These are phyloP conservation scores for Apostasia shenzhenica DNA, from an alignment of 106 monocot species.

Conservation along the genomic window DNA sequence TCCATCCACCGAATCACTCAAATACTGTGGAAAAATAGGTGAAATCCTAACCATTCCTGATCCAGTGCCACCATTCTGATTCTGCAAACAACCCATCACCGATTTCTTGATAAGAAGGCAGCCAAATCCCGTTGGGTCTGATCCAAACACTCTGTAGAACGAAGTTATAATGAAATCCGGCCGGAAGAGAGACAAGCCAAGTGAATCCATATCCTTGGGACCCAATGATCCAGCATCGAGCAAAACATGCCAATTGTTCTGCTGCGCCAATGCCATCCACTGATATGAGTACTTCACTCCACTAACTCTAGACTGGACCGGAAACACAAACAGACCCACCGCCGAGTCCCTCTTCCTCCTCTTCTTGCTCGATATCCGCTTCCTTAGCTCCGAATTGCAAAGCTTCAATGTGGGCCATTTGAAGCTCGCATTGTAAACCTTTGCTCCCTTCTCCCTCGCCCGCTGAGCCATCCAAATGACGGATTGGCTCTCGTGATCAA, in stretches of 20 bases:
- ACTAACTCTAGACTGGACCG: slow-evolving; percentile 83
- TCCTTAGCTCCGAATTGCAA: slow-evolving; percentile 72
- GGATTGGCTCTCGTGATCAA: slow-evolving; percentile 96
- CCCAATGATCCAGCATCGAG: slow-evolving; percentile 96
- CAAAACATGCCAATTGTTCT: slow-evolving; percentile 98
- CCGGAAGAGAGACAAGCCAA: slow-evolving; percentile 83
- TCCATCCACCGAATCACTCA: slow-evolving; percentile 84
- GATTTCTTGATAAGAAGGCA: slow-evolving; percentile 94
- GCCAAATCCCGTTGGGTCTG: slow-evolving; percentile 84
- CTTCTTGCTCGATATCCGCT: slow-evolving; percentile 75
- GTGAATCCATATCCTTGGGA: slow-evolving; percentile 96
- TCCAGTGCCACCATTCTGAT: slow-evolving; percentile 68
- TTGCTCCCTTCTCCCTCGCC: slow-evolving; percentile 87
- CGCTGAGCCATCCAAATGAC: slow-evolving; percentile 83
- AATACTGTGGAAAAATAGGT: slow-evolving; percentile 86
- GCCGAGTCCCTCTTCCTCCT: slow-evolving; percentile 71
- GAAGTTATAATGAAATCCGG: slow-evolving; percentile 98
- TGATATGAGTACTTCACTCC: slow-evolving; percentile 92
- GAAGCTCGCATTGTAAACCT: slow-evolving; percentile 67
- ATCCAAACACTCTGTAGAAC: slow-evolving; percentile 88
- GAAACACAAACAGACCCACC: slow-evolving; percentile 84
- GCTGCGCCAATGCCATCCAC: slow-evolving; percentile 99
- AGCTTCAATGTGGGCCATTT: slow-evolving; percentile 84
- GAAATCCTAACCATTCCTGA: slow-evolving; percentile 87
- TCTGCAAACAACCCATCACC: slow-evolving; percentile 74